These are phyloP conservation scores for Metschnikowia lachancei DNA, from an alignment of 805 yeast species.

Conservation along the genomic window DNA sequence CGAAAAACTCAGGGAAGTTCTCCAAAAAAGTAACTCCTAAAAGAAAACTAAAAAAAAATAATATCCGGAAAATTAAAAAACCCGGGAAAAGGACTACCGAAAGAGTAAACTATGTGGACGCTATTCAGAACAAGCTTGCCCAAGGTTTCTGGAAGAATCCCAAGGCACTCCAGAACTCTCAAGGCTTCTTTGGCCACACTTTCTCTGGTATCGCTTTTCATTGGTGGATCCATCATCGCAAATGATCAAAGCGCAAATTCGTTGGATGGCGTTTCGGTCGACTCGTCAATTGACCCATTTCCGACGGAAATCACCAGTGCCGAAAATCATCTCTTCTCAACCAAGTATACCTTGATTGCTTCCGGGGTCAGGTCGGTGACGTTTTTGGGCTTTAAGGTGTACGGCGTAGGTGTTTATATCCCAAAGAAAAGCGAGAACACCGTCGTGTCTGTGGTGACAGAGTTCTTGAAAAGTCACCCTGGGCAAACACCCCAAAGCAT, in stretches of 20 bases:
- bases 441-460: constrained; percentile 9
- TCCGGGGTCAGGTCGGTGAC: constrained; percentile 83
- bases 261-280: constrained; percentile 39
- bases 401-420: constrained; percentile 80
- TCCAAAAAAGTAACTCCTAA: no score
- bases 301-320: constrained; percentile 24
- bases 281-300: constrained; percentile 50
- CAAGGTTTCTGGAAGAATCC: neutral
- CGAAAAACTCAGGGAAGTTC: no score
- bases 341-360: constrained; percentile 61
- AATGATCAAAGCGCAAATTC: constrained; percentile 23
- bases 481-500: constrained; percentile 9
- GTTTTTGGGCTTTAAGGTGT: constrained; percentile 76
- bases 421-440: constrained; percentile 52
- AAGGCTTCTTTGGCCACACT: constrained; percentile 7
- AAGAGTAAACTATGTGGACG: no score
- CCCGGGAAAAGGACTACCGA: no score
- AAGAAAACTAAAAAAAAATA: no score
- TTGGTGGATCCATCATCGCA: constrained; percentile 19
- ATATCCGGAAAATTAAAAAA: no score
- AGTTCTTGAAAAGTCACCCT: constrained; percentile 10
- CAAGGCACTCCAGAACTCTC: neutral
- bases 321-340: constrained; percentile 21
- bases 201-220: constrained; percentile 16
- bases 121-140: constrained; percentile 1